phyloP scores from a whole-genome alignment of 371 early-diverging fungal genomes.

The Apophysomyces trapeziformis region DNA sequence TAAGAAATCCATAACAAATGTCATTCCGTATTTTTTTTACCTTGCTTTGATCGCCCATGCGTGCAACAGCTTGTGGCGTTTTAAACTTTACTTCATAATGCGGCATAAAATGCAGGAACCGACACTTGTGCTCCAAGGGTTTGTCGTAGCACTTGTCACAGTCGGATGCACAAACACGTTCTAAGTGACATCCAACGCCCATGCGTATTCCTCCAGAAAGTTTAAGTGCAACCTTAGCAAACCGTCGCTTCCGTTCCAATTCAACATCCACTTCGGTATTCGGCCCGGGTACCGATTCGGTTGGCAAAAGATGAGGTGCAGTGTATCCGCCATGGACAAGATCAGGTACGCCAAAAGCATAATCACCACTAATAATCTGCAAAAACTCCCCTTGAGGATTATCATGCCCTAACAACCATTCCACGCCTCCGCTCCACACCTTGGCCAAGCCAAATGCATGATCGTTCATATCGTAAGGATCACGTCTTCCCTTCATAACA shows the following conservation, averaged over 20 bases:
- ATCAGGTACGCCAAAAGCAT: slow-evolving; percentile 55
- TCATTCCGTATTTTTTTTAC: slow-evolving; percentile 18
- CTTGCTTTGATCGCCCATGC: slow-evolving; percentile 29
- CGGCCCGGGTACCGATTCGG: neutral
- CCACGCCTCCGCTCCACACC: slow-evolving; percentile 48
- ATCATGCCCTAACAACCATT: slow-evolving; percentile 41
- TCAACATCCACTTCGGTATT: neutral
- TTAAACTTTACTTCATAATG: slow-evolving; percentile 58
- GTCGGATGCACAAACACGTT: slow-evolving; percentile 24
- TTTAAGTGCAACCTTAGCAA: slow-evolving; percentile 44
- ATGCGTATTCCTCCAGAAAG: slow-evolving; percentile 51
- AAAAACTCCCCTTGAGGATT: slow-evolving; percentile 50
- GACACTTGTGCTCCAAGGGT: slow-evolving; percentile 29
- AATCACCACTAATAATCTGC: slow-evolving; percentile 54
- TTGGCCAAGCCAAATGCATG: slow-evolving; percentile 52
- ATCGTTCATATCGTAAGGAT: slow-evolving; percentile 53
- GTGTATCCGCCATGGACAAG: slow-evolving; percentile 40
- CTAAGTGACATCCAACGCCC: slow-evolving; percentile 52
- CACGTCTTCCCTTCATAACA: slow-evolving; percentile 48
- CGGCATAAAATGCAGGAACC: slow-evolving; percentile 49
- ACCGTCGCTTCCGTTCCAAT: slow-evolving; percentile 17
- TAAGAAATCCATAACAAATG: slow-evolving; percentile 1
- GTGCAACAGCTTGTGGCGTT: slow-evolving; percentile 46
- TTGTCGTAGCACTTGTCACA: slow-evolving; percentile 54
- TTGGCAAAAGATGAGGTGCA: slow-evolving; percentile 29